Conservation (phyloP, 176 grass and related monocot species). For the Avena atlantica region DNA sequence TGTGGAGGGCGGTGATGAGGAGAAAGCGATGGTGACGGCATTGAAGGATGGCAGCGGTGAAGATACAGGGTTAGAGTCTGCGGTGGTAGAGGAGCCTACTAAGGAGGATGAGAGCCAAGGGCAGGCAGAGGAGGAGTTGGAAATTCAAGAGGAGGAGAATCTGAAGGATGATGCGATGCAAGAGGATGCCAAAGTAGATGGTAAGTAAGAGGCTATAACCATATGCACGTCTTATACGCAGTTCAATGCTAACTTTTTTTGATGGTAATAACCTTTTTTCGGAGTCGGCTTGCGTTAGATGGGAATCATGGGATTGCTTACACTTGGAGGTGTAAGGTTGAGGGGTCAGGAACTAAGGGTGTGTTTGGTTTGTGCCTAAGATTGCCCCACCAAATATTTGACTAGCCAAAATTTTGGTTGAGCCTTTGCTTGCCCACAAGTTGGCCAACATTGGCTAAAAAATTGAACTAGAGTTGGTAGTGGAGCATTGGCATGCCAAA, state of each 20-base stretch:
- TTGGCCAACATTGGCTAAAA: too few species aligned
- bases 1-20: background rate
- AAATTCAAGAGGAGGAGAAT: constrained; percentile 31
- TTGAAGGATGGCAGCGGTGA: background rate
- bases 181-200: background rate
- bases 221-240: background rate
- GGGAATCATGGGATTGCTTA: background rate
- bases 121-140: constrained; percentile 8
- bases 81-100: background rate
- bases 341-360: background rate
- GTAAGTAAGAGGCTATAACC: constrained; percentile 16
- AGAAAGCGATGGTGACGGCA: background rate
- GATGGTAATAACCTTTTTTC: background rate
- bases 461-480: too few species aligned
- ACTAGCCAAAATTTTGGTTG: too few species aligned
- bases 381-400: too few species aligned
- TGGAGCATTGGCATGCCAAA: too few species aligned
- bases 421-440: too few species aligned
- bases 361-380: too few species aligned
- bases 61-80: constrained; percentile 28
- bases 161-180: background rate
- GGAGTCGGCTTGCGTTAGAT: background rate
- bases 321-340: background rate
- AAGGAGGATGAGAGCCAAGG: background rate
- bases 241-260: background rate